Evolutionary conservation across 768 basidiomycete species (phyloP).

Genomic region (Boletus tomentosulus): DNA sequence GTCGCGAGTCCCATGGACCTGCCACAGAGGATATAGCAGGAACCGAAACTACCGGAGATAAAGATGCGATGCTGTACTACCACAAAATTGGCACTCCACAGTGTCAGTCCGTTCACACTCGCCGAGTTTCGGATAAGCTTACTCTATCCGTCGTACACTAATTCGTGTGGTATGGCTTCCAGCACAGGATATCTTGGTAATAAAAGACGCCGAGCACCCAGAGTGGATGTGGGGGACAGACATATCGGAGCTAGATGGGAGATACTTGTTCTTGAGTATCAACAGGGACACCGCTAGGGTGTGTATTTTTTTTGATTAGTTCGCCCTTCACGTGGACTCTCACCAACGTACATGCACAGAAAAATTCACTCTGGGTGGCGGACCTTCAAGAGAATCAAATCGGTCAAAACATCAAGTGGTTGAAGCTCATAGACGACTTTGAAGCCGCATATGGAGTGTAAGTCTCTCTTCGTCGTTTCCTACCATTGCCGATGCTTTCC

Average conservation of each 20-base stretch:
- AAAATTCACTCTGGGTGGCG: conserved; percentile 72
- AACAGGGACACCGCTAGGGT: conserved; percentile 63
- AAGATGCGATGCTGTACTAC: conserved; percentile 72
- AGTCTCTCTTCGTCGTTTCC: conserved; percentile 19
- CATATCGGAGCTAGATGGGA: conserved; percentile 58
- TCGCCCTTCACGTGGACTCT: background rate
- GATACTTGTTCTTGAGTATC: conserved; percentile 54
- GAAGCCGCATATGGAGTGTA: conserved; percentile 64
- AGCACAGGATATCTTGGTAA: conserved; percentile 68
- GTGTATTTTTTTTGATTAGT: conserved; percentile 13
- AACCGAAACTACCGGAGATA: conserved; percentile 57
- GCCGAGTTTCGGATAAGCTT: conserved; percentile 7
- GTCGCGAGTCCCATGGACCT: conserved; percentile 41
- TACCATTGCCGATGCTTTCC: conserved; percentile 2
- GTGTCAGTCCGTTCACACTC: conserved; percentile 36
- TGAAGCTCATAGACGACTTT: conserved; percentile 65
- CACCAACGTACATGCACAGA: conserved; percentile 38
- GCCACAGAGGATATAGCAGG: conserved; percentile 49
- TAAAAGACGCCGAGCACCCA: conserved; percentile 60
- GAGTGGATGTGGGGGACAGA: conserved; percentile 59
- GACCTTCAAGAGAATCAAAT: conserved; percentile 59
- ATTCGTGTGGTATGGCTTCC: conserved; percentile 4
- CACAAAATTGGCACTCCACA: conserved; percentile 71
- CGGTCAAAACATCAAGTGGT: conserved; percentile 65
- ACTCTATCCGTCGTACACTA: background rate